Percentiles rank a stretch among this genome's conserved stretches.
Conservation (phyloP, 2,329 filamentous ascomycete genomes). For the Aspergillus pseudotamarii region DNA sequence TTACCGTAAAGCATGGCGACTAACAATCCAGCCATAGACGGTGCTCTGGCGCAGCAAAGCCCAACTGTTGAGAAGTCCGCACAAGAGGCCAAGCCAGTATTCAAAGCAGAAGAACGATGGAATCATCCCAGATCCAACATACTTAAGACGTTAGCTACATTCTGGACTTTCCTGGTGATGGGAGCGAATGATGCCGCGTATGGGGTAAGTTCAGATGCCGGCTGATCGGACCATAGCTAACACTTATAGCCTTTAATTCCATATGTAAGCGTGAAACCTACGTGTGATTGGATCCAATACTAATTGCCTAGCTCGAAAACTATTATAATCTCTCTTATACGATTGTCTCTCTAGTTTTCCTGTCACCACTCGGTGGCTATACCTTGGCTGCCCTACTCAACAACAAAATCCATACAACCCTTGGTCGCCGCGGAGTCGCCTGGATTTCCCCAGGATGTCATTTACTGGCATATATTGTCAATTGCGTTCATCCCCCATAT, state of each 20-base stretch:
- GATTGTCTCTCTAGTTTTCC: constrained; percentile 54
- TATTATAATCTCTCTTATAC: constrained; percentile 52
- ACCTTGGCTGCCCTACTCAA: constrained; percentile 50
- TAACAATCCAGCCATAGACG: too few species aligned
- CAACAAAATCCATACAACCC: constrained; percentile 43
- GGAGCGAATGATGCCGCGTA: constrained; percentile 63
- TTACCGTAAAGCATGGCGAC: not conserved
- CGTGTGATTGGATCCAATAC: not conserved
- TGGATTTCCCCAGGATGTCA: constrained; percentile 60
- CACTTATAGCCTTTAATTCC: constrained; percentile 47
- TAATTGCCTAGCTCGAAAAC: constrained; percentile 43
- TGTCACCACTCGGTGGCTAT: constrained; percentile 53
- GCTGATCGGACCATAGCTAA: constrained; percentile 2
- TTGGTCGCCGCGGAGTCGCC: constrained; percentile 72
- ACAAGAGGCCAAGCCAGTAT: not conserved
- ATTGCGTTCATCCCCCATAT: constrained; percentile 45
- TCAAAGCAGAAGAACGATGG: constrained; percentile 36
- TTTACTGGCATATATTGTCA: constrained; percentile 41
- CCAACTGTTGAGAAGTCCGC: not conserved
- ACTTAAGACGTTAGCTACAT: constrained; percentile 55
- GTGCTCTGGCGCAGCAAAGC: not conserved
- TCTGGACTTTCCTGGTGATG: constrained; percentile 61
- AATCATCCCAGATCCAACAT: constrained; percentile 55
- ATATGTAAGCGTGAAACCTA: constrained; percentile 47
- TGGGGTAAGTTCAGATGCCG: constrained; percentile 47